Conservation (phyloP, 495 filamentous ascomycete species). For the Penicillium paradoxum region DNA sequence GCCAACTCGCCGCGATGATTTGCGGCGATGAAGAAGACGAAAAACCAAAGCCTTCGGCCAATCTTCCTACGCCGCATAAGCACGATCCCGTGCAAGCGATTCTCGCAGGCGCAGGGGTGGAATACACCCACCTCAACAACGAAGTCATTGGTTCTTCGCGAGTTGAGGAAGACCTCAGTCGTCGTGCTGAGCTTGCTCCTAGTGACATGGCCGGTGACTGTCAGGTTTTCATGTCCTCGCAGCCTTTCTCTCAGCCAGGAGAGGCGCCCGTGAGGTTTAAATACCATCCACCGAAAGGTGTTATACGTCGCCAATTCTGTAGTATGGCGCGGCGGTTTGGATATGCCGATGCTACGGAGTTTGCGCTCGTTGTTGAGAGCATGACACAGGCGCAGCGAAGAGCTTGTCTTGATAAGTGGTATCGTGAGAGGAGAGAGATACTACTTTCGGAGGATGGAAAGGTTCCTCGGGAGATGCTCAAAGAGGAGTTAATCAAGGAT, state of each 20-base stretch:
- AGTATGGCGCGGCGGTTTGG: conserved; percentile 79
- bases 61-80: conserved; percentile 31
- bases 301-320: conserved; percentile 81
- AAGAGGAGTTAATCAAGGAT: neutral
- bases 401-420: conserved; percentile 78
- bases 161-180: conserved; percentile 74
- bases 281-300: conserved; percentile 71
- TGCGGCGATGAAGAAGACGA: conserved; percentile 46
- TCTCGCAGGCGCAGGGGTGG: conserved; percentile 79
- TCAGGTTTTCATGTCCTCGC: conserved; percentile 46
- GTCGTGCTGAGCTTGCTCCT: conserved; percentile 60
- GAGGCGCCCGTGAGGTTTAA: conserved; percentile 47
- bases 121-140: conserved; percentile 94
- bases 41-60: conserved; percentile 18
- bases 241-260: conserved; percentile 2
- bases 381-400: conserved; percentile 86
- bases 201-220: conserved; percentile 47
- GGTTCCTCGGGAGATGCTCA: conserved; percentile 5
- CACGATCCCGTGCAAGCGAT: conserved; percentile 85
- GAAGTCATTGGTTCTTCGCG: conserved; percentile 89
- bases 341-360: conserved; percentile 71
- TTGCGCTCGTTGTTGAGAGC: conserved; percentile 88
- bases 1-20: conserved; percentile 69
- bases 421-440: conserved; percentile 50
- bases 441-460: conserved; percentile 6